Evolutionary conservation across 257 asterid genomes (phyloP), one percentile per base, ranked within the genome.

Genomic region (Fraxinus excelsior): DNA sequence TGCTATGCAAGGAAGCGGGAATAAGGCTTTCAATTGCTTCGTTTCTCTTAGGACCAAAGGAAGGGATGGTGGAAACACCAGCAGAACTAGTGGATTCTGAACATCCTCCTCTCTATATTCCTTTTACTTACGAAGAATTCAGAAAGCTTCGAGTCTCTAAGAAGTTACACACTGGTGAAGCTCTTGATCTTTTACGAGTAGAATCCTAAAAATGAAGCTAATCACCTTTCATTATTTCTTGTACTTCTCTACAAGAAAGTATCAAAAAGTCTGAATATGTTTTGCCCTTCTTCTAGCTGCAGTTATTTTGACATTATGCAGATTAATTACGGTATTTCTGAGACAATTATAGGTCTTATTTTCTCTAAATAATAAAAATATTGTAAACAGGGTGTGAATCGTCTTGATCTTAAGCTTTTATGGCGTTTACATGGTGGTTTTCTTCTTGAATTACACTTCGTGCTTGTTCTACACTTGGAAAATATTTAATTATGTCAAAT

Each of bases 1-100:
- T 80, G 21, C 14, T 71, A 65, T 80, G 84, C 77, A 80, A 60
- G 72, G 83, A 80, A 75, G 83, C 83, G 31, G 72, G 70, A 38
- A 34, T 62, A 28, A 42, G 83, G 46, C 62, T 80, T 58, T 80
- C 83, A n/a, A 80, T 80, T 29, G 83, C 83, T 67, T 65, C 81
- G 0, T 80, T 80, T 67, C 74, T 80, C 32, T 74, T 76, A 25
- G 84, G 78, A 67, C 81, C 84, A 26, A 65, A 68, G 74, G 56
- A 65, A 28, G 74, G 21, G 23, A 29, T 10, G n/a, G 66, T 80
- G n/a, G 81, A 80, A 72, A 62, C 84, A 10, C 84, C 84, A 28
- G 25, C 72, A 6, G 71, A 76, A 32, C 49, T 80, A 37, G 77
- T 71, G 49, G 78, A 76, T 73, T 23, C 74, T 67, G 49, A 28